These are phyloP conservation scores for Daldinia bambusicola DNA, from an alignment of 495 filamentous ascomycete species.

Conservation along the genomic window DNA sequence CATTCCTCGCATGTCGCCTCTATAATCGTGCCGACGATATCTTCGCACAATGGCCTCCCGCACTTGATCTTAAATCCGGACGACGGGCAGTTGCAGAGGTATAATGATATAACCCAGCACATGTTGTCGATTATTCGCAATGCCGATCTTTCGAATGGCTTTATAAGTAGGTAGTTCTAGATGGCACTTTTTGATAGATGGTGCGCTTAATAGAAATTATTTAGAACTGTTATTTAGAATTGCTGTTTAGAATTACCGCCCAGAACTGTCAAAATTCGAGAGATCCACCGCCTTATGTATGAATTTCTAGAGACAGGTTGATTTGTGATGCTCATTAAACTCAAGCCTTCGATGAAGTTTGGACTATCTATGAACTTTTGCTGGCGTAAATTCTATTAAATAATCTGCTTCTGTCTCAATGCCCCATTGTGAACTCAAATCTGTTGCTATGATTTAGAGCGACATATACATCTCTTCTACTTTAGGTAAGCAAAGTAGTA, in stretches of 20 bases:
- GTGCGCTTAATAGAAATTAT: background rate
- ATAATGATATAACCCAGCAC: slow-evolving; percentile 36
- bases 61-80: too few relatives aligned
- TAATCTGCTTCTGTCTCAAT: background rate
- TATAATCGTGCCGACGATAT: too few relatives aligned
- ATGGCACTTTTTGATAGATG: background rate
- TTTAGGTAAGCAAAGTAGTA: slow-evolving; percentile 9
- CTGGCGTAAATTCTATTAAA: slow-evolving; percentile 18
- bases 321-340: background rate
- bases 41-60: too few relatives aligned
- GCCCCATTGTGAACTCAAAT: slow-evolving; percentile 8
- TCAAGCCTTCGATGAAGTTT: background rate
- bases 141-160: background rate
- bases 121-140: slow-evolving; percentile 7
- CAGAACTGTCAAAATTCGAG: too few relatives aligned
- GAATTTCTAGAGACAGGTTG: too few relatives aligned
- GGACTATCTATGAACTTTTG: slow-evolving; percentile 1
- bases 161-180: background rate
- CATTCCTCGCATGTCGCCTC: too few relatives aligned
- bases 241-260: too few relatives aligned
- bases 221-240: too few relatives aligned
- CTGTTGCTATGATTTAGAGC: slow-evolving; percentile 4
- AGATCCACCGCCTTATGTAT: too few relatives aligned
- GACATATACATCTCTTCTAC: slow-evolving; percentile 24
- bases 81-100: slow-evolving; percentile 35